Base-by-base conservation (phyloP, 2,329 filamentous ascomycete genomes). In the Aspergillus pseudotamarii region DNA sequence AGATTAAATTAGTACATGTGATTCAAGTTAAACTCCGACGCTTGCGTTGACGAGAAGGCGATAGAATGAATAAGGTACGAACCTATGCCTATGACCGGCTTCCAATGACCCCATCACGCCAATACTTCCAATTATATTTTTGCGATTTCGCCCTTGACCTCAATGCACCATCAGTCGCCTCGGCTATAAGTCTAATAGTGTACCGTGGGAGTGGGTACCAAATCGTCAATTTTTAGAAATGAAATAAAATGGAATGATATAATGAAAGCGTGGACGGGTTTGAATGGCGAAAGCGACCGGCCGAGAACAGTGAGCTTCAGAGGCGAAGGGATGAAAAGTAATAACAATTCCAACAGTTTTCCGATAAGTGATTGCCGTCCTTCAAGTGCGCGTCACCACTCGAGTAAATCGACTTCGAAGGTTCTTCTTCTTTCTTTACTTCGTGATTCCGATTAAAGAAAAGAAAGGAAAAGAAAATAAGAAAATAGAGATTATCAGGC, bases 31-130 rank as follows among this genome's bases (percentile, higher is more conserved):
- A 51, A n/a, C 28, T 34, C n/a, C 6, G 57, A 36, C 41, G 21
- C 48, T 32, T 34, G 30, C 12, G 10, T 38, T 10, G 21, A 51
- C 26, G 58, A 54, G 34, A 58, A 50, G 23, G 46, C 14, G 5
- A 30, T 19, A 10, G 11, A n/a, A 9, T 50, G 30, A 51, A 51
- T 23, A 51, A 51, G 19, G 48, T 21, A 75, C 73, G 57, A 69
- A 77, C 77, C 76, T 78, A 66, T 77, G 72, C 69, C 75, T 75
- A 63, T 72, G 66, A 61, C 71, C 73, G 64, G 74, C 71, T 72
- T 78, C 76, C 69, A 78, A 72, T 70, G 76, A 76, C 68, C 75
- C 76, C 76, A 79, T 79, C 68, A 73, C 70, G 74, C 66, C 71
- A 70, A 60, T 67, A 26, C 26, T 53, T 46, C 46, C 23, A 23